A percentile compares a stretch with the other conserved stretches of the same genome.
These are phyloP conservation scores for Pichia pseudocactophila DNA, from an alignment of 805 yeast species.

Conservation along the genomic window DNA sequence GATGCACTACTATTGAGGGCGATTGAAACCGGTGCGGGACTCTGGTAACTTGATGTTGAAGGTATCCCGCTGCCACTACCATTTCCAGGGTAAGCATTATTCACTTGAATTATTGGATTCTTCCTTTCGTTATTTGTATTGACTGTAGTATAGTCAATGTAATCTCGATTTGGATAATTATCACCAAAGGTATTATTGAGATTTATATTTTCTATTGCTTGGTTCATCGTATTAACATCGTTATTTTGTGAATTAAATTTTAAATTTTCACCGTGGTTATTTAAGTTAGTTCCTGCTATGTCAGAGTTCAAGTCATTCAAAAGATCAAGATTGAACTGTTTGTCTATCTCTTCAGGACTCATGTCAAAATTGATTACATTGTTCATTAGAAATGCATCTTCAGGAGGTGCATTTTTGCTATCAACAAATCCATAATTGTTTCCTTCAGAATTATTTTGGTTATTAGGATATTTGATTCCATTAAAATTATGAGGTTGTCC, in stretches of 20 bases:
- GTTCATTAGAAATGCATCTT: background rate
- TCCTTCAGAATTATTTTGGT: too few species aligned
- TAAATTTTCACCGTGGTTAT: too few species aligned
- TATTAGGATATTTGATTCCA: too few species aligned
- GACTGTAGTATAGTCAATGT: too few species aligned
- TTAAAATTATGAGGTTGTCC: too few species aligned
- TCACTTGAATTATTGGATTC: background rate
- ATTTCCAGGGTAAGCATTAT: background rate
- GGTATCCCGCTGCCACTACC: background rate
- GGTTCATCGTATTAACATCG: background rate
- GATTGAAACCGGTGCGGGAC: conserved; percentile 2
- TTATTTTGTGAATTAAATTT: too few species aligned
- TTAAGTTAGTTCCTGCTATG: background rate
- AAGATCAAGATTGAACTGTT: background rate
- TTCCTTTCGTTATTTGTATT: too few species aligned
- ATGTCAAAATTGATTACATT: background rate
- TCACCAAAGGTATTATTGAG: background rate
- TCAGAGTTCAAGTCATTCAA: background rate
- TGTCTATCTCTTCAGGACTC: background rate
- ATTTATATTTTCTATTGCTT: background rate
- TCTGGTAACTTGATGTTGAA: background rate
- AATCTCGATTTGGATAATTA: too few species aligned
- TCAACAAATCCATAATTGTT: background rate
- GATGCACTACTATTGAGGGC: background rate
- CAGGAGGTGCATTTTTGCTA: background rate